Base-by-base conservation (phyloP, 257 asterid species). In the Penstemon newberryi region DNA sequence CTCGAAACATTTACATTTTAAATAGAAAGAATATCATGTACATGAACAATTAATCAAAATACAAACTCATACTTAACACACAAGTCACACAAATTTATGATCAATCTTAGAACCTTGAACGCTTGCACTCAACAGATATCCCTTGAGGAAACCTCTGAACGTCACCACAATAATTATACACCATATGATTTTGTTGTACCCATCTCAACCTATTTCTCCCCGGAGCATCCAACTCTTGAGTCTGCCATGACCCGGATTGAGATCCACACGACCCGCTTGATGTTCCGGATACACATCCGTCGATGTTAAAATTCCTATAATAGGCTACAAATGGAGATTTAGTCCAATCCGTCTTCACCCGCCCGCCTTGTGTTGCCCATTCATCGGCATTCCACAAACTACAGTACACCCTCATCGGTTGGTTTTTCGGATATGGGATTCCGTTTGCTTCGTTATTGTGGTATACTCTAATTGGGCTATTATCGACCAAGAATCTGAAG, bases 391-490 rank as follows among this genome's bases (percentile, higher is more conserved):
- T 69, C 84, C 81, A 75, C 44, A 79, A 8, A 25, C 78, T 70
- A 0, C 73, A 64, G 42, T 67, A 71, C 0, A 76, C 54, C 50
- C 66, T 76, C 81, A 80, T 73, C 1, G 81, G 39, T 45, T 81
- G 83, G 19, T 37, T 75, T 56, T 55, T 77, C 0, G 83, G 85
- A 54, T 64, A 81, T 8, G 86, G 64, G 15, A 76, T 67, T 2
- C 84, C 82, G 7, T 61, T 60, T 3, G 80, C 75, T 73, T 75
- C 80, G 19, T 81, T n/a, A 51, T 81, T 84, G 73, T 60, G 62
- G 77, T 57, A 81, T 6, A 81, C 85, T 73, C 89, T 81, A 46
- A 84, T 75, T 0, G 89, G 89, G 42, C 67, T 81, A 40, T 82
- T 79, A 52, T 81, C 85, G 40, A 81, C 84, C 72, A 79, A 15